phyloP scores from a whole-genome alignment of 2,329 filamentous ascomycete genomes.

The Pseudocercospora vitis region DNA sequence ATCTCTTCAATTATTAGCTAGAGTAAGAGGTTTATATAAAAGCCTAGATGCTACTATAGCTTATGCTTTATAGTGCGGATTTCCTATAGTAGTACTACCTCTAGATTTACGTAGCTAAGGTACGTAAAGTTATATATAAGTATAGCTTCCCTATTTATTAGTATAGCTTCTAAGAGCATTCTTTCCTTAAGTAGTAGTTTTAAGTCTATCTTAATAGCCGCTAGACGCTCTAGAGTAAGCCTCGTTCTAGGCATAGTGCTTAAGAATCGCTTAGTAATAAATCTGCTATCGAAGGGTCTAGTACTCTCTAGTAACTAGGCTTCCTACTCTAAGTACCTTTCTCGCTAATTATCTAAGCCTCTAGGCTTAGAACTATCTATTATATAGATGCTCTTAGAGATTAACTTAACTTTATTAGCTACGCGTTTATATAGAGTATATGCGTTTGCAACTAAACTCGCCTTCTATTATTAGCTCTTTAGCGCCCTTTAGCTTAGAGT shows the following conservation, averaged over 20 bases:
- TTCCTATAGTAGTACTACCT: neutral
- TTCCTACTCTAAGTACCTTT: neutral
- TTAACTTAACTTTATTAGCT: neutral
- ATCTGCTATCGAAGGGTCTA: neutral
- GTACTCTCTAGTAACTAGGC: neutral
- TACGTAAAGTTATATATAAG: neutral
- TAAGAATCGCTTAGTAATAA: neutral
- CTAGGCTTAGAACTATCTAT: neutral
- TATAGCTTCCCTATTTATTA: neutral
- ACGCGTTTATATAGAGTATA: neutral
- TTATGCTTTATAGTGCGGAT: neutral
- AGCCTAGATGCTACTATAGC: neutral
- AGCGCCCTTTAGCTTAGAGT: too few relatives aligned
- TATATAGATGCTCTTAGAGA: neutral
- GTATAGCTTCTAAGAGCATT: neutral
- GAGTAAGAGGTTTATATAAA: neutral
- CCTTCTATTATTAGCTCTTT: too few relatives aligned
- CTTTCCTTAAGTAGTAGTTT: neutral
- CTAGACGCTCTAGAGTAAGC: neutral
- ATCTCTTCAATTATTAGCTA: neutral
- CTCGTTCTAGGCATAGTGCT: neutral
- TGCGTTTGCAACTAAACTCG: too few relatives aligned
- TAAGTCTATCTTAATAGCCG: neutral
- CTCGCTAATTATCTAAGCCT: neutral
- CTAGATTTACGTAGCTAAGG: neutral